Base-by-base conservation (phyloP, 2,329 filamentous ascomycete species). In the Mycogone perniciosa region DNA sequence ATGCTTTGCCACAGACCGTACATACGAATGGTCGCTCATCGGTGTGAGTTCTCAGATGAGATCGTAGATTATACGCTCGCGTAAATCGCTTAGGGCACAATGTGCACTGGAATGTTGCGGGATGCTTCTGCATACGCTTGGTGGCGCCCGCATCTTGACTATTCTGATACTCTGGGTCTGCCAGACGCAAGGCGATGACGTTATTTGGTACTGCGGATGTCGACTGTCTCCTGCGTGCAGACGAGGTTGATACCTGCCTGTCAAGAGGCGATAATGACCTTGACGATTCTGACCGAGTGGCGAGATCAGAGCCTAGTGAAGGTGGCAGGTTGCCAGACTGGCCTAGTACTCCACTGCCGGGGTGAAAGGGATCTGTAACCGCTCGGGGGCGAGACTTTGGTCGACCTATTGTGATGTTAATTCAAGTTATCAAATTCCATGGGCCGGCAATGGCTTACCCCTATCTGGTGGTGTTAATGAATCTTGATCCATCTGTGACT, bases 1-100 rank as follows among this genome's bases (percentile, higher is more conserved):
- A 99, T 0, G 93, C 93, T 69, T 99, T 99, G 47, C 89, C 89
- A 60, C 93, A 99, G 7, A 97, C 89, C 0, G 89, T 96, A 65
- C 93, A 99, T 3, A 97, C 92, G 63, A 97, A 99, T 0, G 93
- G 93, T 44, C 93, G 82, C 73, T 99, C 93, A 62, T 99, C 93
- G 0, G 93, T 99, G 65, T 99, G 93, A 0, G 93, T 99, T 43
- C 93, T 87, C 53, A 97, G 71, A 71, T 99, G 93, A 40, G 92
- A 97, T 10, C 93, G 88, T 49, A 99, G 73, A 63, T 99, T 99
- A 71, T 99, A 99, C 0, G 93, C 93, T 51, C 93, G 82, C 0
- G 93, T 99, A 64, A 99, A 99, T 11, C 89, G 84, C 69, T 99
- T 99, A 0, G 93, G 91, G 61, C 93, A 99, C 7, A 97, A 75